Conservation (phyloP, 2,329 filamentous ascomycete species). For the Calonectria ilicicola region DNA sequence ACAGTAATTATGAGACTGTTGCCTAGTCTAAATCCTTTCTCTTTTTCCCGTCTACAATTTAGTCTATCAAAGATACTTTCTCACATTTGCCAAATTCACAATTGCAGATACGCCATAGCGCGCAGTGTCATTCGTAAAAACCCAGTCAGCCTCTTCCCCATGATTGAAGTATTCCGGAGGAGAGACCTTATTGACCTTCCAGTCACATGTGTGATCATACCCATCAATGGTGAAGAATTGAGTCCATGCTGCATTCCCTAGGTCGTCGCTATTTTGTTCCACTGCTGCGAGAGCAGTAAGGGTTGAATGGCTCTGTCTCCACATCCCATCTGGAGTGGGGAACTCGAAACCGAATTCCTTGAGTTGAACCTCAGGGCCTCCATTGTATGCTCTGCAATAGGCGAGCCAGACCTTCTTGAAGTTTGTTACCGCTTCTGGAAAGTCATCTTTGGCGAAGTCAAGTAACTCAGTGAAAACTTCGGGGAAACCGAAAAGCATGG, state of each 20-base stretch:
- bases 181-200: constrained; percentile 6
- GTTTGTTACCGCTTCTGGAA: constrained; percentile 8
- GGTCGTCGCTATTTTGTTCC: constrained; percentile 22
- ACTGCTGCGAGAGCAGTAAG: constrained; percentile 30
- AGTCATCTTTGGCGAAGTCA: constrained; percentile 21
- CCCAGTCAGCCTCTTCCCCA: constrained; percentile 28
- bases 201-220: constrained; percentile 18
- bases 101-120: constrained; percentile 30
- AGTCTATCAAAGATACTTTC: constrained; percentile 5
- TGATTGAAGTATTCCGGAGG: constrained; percentile 26
- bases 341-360: constrained; percentile 34
- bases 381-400: constrained; percentile 33
- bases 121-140: constrained; percentile 29
- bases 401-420: constrained; percentile 27
- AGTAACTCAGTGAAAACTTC: constrained; percentile 30
- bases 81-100: constrained; percentile 29
- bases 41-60: neutral
- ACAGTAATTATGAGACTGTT: too few species aligned
- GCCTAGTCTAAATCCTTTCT: too few species aligned
- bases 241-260: constrained; percentile 25
- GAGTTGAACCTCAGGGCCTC: constrained; percentile 16
- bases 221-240: constrained; percentile 32
- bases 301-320: constrained; percentile 32
- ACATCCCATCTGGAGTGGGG: constrained; percentile 17
- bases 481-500: constrained; percentile 34